A percentile compares a stretch with the other conserved stretches of the same genome.
phyloP scores from a whole-genome alignment of 2,329 filamentous ascomycete genomes.

The Pseudogymnoascus sp. region DNA sequence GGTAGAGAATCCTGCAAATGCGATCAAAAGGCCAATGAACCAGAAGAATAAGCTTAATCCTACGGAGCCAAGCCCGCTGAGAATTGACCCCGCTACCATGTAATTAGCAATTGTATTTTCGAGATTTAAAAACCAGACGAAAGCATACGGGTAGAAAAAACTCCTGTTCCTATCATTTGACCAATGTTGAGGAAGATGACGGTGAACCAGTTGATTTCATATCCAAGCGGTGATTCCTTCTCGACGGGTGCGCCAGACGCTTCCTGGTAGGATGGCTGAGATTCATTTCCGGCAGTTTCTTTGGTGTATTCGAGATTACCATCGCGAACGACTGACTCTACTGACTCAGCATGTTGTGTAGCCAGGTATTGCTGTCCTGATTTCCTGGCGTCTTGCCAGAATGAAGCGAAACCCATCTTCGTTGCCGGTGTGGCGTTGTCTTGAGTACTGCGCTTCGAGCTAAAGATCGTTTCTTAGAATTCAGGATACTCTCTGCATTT shows the following conservation, averaged over 20 bases:
- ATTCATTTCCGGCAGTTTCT: slow-evolving; percentile 39
- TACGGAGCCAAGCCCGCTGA: slow-evolving; percentile 52
- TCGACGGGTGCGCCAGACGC: slow-evolving; percentile 56
- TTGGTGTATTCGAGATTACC: slow-evolving; percentile 18
- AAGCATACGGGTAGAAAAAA: slow-evolving; percentile 56
- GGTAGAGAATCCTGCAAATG: slow-evolving; percentile 45
- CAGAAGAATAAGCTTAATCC: slow-evolving; percentile 58
- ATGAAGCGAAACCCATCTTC: slow-evolving; percentile 3
- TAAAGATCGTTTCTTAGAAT: not conserved
- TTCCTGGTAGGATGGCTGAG: slow-evolving; percentile 46
- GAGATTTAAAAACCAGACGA: not conserved
- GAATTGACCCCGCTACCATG: slow-evolving; percentile 46
- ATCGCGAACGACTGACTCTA: slow-evolving; percentile 10
- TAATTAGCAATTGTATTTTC: not conserved
- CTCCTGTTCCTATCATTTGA: slow-evolving; percentile 56
- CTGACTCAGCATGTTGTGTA: not conserved
- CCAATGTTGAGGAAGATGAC: slow-evolving; percentile 55
- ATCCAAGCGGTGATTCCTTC: slow-evolving; percentile 49
- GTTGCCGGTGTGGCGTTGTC: not conserved
- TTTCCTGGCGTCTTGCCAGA: slow-evolving; percentile 6
- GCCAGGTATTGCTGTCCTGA: slow-evolving; percentile 6
- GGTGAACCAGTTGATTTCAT: slow-evolving; percentile 47
- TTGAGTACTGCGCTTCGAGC: not conserved
- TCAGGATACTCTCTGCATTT: not conserved
- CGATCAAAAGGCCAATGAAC: slow-evolving; percentile 54